These are phyloP conservation scores for Raffaelea ambrosiae DNA, from an alignment of 2,329 filamentous ascomycete species.

Conservation along the genomic window DNA sequence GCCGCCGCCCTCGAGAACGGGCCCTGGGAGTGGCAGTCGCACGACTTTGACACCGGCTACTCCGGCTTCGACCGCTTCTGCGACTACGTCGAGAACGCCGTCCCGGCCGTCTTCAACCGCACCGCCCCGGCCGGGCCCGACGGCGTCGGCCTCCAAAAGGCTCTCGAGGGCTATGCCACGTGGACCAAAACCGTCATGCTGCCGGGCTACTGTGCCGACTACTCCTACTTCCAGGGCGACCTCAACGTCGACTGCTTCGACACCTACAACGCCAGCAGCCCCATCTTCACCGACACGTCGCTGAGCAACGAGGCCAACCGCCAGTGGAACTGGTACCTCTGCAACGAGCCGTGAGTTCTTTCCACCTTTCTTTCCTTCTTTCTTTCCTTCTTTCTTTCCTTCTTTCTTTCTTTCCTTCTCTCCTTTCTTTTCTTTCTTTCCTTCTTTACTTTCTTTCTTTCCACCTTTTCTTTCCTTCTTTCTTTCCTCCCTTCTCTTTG, in stretches of 20 bases:
- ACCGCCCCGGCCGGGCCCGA: constrained; percentile 30
- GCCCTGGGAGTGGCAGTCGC: constrained; percentile 49
- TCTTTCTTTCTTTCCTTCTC: too few relatives aligned
- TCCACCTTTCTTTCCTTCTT: too few relatives aligned
- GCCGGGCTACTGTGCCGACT: constrained; percentile 33
- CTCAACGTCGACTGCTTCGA: constrained; percentile 38
- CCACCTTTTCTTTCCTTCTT: too few relatives aligned
- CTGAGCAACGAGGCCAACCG: constrained; percentile 34
- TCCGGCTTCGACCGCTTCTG: constrained; percentile 42
- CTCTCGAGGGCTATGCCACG: constrained; percentile 42
- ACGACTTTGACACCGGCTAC: constrained; percentile 36
- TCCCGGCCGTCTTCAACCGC: constrained; percentile 29
- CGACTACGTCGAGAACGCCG: constrained; percentile 38
- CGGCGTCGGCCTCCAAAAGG: constrained; percentile 41
- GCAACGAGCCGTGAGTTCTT: constrained; percentile 34
- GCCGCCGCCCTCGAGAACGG: constrained; percentile 43
- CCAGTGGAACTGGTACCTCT: constrained; percentile 49
- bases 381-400: too few relatives aligned
- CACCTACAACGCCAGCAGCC: constrained; percentile 35
- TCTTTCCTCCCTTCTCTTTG: too few relatives aligned
- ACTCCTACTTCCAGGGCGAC: constrained; percentile 33
- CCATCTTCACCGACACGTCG: constrained; percentile 26
- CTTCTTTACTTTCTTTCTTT: too few relatives aligned
- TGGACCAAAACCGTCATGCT: constrained; percentile 33
- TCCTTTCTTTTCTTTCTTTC: too few relatives aligned